Evolutionary conservation across 306 rosid genomes (phyloP).

Genomic region (Rosa persica): DNA sequence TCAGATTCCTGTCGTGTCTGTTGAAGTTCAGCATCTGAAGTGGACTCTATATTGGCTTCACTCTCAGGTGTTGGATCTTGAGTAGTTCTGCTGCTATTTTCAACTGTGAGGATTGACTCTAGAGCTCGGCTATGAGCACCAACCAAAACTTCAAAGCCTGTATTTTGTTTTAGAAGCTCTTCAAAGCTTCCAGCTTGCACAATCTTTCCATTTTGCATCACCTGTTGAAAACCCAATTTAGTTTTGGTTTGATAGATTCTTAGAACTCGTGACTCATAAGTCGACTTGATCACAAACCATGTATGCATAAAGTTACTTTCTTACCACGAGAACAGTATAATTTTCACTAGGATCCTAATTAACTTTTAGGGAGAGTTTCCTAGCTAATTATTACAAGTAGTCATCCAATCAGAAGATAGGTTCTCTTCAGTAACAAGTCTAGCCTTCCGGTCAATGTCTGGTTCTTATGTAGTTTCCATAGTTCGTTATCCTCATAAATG

Average conservation of each 20-base stretch:
- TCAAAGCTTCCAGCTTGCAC: constrained; percentile 83
- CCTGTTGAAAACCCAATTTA: constrained; percentile 46
- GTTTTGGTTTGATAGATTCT: constrained; percentile 10
- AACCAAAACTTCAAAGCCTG: constrained; percentile 84
- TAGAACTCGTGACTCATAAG: not conserved
- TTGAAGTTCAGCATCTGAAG: constrained; percentile 38
- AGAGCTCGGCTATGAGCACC: constrained; percentile 95
- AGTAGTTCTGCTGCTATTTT: constrained; percentile 52
- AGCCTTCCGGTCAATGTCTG: not conserved
- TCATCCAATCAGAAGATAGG: not conserved
- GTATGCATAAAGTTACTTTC: not conserved
- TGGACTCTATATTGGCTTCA: constrained; percentile 40
- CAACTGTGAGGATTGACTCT: constrained; percentile 63
- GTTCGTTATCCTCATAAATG: not conserved
- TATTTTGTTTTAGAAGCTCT: constrained; percentile 74
- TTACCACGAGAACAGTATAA: not conserved
- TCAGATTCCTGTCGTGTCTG: constrained; percentile 44
- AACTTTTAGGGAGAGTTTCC: not conserved
- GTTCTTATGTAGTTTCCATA: not conserved
- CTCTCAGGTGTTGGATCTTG: constrained; percentile 37
- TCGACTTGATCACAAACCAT: not conserved
- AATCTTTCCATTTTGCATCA: constrained; percentile 89
- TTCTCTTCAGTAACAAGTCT: not conserved
- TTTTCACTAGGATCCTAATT: not conserved
- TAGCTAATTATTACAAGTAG: not conserved